Base-by-base conservation (phyloP, 208 protist species). In the Crithidia expoeki region DNA sequence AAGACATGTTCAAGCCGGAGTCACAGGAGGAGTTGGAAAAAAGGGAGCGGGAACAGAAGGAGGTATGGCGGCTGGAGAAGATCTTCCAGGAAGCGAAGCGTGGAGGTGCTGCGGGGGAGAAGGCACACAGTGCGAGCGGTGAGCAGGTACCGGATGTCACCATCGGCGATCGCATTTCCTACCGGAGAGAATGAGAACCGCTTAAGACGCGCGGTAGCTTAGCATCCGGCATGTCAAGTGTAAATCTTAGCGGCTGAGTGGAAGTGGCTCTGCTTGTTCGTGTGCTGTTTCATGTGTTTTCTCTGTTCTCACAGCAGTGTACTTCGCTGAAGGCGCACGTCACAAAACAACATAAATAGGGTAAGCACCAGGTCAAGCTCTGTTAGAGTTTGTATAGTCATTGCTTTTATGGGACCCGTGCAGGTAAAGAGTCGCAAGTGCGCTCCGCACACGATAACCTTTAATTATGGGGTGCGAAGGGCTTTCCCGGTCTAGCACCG, bases 81-180 rank as follows among this genome's bases (percentile, higher is more conserved):
- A 72, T 96, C 51, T 96, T 85, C 59, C 81, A 94, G 64, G 49
- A 79, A 21, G 89, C 89, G 17, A 75, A 66, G 56, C 60, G 72
- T 32, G 56, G 62, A 2, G 50, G 28, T 36, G 25, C 17, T 17
- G 38, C 28, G 4, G 4, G 17, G 6, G 42, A 2, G 30, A 25
- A 16, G n/a, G n/a, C n/a, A n/a, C n/a, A n/a, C n/a, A n/a, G n/a
- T n/a, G n/a, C n/a, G n/a, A n/a, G n/a, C n/a, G n/a, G n/a, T n/a
- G n/a, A n/a, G 46, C 17, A 40, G 44, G 38, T 9, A 11, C 61
- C 61, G n/a, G 32, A 81, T 55, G 50, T 60, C 7, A 23, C 50
- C 7, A 12, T 68, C n/a, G 42, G 61, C 34, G 66, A 77, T 19
- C 76, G 70, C 30, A 51, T 74, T 28, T 50, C 70, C 16, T 52